phyloP scores from a whole-genome alignment of 2,329 filamentous ascomycete species.

The Fusarium brachygibbosum region DNA sequence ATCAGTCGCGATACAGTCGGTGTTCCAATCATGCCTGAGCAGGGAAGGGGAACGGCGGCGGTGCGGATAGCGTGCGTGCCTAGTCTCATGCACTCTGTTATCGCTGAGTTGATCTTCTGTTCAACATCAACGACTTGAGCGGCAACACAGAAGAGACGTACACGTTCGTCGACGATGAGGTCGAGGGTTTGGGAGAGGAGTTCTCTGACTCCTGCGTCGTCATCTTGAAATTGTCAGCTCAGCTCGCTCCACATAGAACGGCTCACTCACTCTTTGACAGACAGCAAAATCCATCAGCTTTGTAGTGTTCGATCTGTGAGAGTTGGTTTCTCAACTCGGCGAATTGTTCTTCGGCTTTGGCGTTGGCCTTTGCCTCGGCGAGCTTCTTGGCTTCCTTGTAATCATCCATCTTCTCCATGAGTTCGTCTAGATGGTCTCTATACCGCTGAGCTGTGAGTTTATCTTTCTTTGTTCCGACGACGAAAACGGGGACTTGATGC shows the following conservation, averaged over 20 bases:
- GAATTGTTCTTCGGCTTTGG: constrained; percentile 43
- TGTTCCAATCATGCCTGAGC: constrained; percentile 45
- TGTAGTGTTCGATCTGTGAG: constrained; percentile 48
- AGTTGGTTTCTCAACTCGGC: constrained; percentile 42
- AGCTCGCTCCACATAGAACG: rapidly evolving
- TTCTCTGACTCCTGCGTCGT: constrained; percentile 43
- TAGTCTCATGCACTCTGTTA: constrained; percentile 50
- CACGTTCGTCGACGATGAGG: constrained; percentile 49
- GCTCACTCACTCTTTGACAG: constrained; percentile 37
- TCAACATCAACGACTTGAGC: constrained; percentile 51
- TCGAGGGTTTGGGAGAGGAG: constrained; percentile 47
- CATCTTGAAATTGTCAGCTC: constrained; percentile 20
- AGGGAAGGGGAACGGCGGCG: constrained; percentile 44
- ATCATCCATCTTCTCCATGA: constrained; percentile 47
- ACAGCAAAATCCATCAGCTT: constrained; percentile 46
- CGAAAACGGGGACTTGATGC: constrained; percentile 46
- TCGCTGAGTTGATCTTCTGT: constrained; percentile 51
- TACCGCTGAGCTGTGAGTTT: constrained; percentile 45
- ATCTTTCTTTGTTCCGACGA: constrained; percentile 47
- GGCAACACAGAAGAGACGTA: constrained; percentile 51
- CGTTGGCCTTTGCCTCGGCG: constrained; percentile 41
- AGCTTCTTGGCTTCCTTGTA: constrained; percentile 45
- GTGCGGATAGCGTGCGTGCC: constrained; percentile 48
- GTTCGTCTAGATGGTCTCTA: constrained; percentile 37
- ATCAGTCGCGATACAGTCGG: constrained; percentile 48